Conservation (phyloP, 2,329 filamentous ascomycete species). For the Xylaria sp. region DNA sequence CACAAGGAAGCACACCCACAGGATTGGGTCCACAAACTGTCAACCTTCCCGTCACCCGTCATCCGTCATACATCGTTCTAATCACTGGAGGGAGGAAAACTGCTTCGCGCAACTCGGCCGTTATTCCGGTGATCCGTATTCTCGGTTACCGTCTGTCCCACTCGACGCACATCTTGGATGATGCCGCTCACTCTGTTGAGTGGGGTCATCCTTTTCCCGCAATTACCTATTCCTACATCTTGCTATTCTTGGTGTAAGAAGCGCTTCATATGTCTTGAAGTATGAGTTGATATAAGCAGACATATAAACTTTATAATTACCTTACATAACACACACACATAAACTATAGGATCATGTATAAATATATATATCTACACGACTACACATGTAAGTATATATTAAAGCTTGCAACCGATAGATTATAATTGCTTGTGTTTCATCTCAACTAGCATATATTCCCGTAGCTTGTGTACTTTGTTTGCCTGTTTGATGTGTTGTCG, state of each 20-base stretch:
- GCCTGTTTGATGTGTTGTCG: constrained; percentile 28
- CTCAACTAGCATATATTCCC: background rate
- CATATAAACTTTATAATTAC: too few relatives aligned
- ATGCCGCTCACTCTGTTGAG: constrained; percentile 20
- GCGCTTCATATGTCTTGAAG: background rate
- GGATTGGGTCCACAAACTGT: constrained; percentile 4
- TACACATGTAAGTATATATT: background rate
- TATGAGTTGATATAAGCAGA: background rate
- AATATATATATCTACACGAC: background rate
- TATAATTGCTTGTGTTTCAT: background rate
- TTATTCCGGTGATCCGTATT: constrained; percentile 10
- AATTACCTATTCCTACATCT: background rate
- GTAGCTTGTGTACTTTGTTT: constrained; percentile 13
- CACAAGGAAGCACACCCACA: background rate
- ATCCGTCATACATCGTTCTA: background rate
- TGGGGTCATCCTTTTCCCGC: constrained; percentile 18
- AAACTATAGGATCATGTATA: background rate
- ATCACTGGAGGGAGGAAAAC: constrained; percentile 3
- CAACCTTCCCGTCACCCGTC: constrained; percentile 15
- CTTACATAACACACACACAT: background rate
- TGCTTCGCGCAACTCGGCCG: constrained; percentile 21
- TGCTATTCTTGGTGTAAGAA: constrained; percentile 4
- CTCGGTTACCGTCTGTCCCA: constrained; percentile 31
- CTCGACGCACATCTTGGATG: constrained; percentile 30
- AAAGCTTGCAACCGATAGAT: background rate